phyloP scores from a whole-genome alignment of 495 filamentous ascomycete species.

The Xylaria grammica region DNA sequence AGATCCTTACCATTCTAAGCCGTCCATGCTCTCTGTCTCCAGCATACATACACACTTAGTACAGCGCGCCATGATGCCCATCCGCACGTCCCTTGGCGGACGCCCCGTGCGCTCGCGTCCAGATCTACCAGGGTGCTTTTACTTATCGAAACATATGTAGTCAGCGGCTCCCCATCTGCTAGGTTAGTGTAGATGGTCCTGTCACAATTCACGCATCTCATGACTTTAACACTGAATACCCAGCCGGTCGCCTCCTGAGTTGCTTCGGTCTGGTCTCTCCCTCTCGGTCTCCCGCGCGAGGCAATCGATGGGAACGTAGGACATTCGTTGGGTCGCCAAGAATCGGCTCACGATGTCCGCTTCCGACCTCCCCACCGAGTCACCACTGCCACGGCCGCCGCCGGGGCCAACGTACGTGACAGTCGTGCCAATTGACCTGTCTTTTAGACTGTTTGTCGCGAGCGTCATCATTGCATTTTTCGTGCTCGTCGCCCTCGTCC shows the following conservation, averaged over 20 bases:
- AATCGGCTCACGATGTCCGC: constrained; percentile 5
- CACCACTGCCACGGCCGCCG: constrained; percentile 9
- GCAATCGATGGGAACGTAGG: constrained; percentile 13
- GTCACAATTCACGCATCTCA: constrained; percentile 11
- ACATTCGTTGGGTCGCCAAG: neutral
- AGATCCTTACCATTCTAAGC: constrained; percentile 12
- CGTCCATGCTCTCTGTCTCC: neutral
- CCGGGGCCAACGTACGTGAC: constrained; percentile 21
- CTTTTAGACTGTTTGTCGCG: constrained; percentile 20
- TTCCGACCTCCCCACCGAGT: constrained; percentile 15
- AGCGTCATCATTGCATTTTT: constrained; percentile 14
- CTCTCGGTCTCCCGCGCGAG: neutral
- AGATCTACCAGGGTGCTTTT: neutral
- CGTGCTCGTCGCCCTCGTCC: constrained; percentile 1
- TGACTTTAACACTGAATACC: constrained; percentile 2
- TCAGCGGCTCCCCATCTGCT: constrained; percentile 2
- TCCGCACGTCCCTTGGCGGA: constrained; percentile 5
- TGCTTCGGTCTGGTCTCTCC: neutral
- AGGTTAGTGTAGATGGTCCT: neutral
- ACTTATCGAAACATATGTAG: constrained; percentile 8
- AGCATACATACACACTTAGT: neutral
- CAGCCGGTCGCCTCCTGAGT: neutral
- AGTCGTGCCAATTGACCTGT: constrained; percentile 12
- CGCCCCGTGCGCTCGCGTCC: neutral
- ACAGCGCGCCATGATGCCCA: constrained; percentile 5